Base-by-base conservation (phyloP, 2,329 filamentous ascomycete species). In the Penicillium crustosum region DNA sequence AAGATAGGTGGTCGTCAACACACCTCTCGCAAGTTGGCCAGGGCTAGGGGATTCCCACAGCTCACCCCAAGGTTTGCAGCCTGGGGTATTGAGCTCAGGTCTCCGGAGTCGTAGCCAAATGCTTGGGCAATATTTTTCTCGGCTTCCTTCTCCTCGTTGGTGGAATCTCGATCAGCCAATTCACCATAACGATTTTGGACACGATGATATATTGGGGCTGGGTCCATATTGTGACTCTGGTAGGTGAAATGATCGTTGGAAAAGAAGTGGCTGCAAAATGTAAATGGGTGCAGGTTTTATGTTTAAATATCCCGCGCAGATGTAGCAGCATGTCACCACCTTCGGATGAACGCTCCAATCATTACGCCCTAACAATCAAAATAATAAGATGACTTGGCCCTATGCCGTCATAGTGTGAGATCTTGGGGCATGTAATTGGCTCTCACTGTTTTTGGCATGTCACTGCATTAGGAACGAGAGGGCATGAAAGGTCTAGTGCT, bases 151-250 rank as follows among this genome's bases (percentile, higher is more conserved):
- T 56, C 23, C 15, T 51, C n/a, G 21, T n/a, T 27, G 25, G 27
- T 29, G 12, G 35, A n/a, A 33, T 29, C 31, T 17, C 39, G 48
- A 42, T 31, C 47, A 31, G 53, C 47, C 19, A 56, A 31, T n/a
- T 51, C 45, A 8, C 53, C 53, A 44, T 56, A 56, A 8, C 53
- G 47, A 31, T 42, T 31, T 25, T 51, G 39, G 21, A 56, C 23
- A 51, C 17, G 23, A 39, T 31, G 8, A 43, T 56, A 56, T 5
- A 52, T 51, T 23, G 38, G 10, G 21, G 29, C 31, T n/a, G 45
- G 25, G 5, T 38, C 23, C 47, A 56, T 56, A 8, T 33, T 51
- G 31, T 19, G 19, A 8, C 2, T 10, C 5, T 17, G 21, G 10
- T 25, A 15, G 17, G 25, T 25, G 2, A 25, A 25, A 1, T 8